phyloP scores from a whole-genome alignment of 2,329 filamentous ascomycete species.

The Penicillium sp. region DNA sequence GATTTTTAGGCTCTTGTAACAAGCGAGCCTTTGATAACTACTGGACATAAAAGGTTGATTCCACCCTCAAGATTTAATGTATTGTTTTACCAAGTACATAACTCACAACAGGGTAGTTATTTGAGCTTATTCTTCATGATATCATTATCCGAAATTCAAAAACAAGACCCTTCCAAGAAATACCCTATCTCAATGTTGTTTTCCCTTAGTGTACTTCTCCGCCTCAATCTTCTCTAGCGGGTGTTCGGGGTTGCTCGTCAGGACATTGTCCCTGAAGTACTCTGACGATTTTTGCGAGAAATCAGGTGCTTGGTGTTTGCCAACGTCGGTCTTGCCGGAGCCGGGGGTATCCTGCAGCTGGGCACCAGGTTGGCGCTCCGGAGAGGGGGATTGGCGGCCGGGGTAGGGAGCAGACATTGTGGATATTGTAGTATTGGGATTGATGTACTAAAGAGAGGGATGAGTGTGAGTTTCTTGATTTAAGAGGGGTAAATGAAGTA shows the following conservation, averaged over 20 bases:
- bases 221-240: conserved; percentile 40
- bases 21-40: neutral
- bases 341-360: conserved; percentile 62
- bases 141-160: conserved; percentile 4
- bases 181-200: neutral
- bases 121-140: conserved; percentile 5
- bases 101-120: neutral
- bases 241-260: conserved; percentile 47
- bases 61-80: no score
- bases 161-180: neutral
- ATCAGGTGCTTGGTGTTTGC: conserved; percentile 7
- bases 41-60: neutral
- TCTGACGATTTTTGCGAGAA: conserved; percentile 28
- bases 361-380: conserved; percentile 64
- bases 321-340: conserved; percentile 59
- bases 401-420: conserved; percentile 61
- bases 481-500: neutral
- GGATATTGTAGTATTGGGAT: neutral
- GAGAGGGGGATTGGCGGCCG: conserved; percentile 76
- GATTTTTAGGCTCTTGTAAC: neutral
- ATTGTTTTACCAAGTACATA: neutral
- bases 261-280: conserved; percentile 23
- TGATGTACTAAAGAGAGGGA: neutral
- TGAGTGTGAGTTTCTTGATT: neutral
- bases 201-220: conserved; percentile 32